A percentile compares a stretch with the other conserved stretches of the same genome.
phyloP scores from a whole-genome alignment of 2,329 filamentous ascomycete species.

The Escovopsis sp. region DNA sequence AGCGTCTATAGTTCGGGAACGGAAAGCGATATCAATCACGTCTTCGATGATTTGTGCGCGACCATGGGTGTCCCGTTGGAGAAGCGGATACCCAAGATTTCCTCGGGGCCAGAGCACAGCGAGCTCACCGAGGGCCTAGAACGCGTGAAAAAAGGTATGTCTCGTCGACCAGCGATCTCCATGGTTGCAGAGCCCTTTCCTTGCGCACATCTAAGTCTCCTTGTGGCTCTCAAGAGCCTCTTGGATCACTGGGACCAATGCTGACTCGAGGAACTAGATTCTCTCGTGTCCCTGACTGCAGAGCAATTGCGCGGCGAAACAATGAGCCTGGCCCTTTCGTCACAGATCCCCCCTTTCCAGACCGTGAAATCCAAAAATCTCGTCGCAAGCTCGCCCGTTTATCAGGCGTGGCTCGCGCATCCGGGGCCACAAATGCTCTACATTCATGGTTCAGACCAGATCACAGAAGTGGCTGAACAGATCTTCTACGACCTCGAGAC shows the following conservation, averaged over 20 bases:
- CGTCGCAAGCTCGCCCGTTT: neutral
- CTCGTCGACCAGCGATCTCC: too few species aligned
- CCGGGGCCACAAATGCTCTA: slow-evolving; percentile 6
- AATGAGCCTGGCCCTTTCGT: slow-evolving; percentile 3
- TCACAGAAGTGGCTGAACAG: slow-evolving; percentile 5
- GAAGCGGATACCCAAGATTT: slow-evolving; percentile 2
- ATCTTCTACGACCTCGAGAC: slow-evolving; percentile 5
- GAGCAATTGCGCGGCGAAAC: slow-evolving; percentile 3
- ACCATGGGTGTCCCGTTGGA: slow-evolving; percentile 5
- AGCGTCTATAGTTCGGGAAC: slow-evolving; percentile 1
- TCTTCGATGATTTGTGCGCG: slow-evolving; percentile 3
- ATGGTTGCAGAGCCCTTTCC: too few species aligned
- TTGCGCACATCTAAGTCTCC: too few species aligned
- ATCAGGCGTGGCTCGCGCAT: slow-evolving; percentile 3
- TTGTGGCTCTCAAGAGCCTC: neutral
- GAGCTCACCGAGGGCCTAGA: neutral
- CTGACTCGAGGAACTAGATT: neutral
- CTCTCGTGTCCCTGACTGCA: neutral
- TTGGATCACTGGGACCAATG: neutral
- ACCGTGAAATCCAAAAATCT: neutral
- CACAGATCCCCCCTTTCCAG: slow-evolving; percentile 4
- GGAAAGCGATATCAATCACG: neutral
- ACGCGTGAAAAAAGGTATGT: neutral
- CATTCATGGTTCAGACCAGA: slow-evolving; percentile 3
- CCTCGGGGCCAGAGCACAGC: neutral